phyloP scores from a whole-genome alignment of 1,284 basidiomycete species.

The Kalmanozyma brasiliensis region DNA sequence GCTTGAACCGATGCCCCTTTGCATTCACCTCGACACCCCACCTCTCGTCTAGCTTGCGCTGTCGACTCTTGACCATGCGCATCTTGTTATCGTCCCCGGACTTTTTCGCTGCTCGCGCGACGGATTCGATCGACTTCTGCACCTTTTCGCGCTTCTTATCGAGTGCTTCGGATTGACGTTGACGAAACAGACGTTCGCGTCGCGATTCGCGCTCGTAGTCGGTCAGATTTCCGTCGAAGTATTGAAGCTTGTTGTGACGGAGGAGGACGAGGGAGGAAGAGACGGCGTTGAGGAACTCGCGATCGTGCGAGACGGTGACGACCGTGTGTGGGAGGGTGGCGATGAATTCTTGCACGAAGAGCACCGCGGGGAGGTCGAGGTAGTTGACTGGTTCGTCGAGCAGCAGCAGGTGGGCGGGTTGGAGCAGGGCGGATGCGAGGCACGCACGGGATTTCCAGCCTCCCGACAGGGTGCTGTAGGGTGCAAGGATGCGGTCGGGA shows the following conservation, averaged over 20 bases:
- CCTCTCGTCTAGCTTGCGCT: conserved; percentile 76
- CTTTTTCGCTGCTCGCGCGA: conserved; percentile 72
- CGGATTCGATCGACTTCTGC: conserved; percentile 71
- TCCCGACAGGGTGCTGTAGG: conserved; percentile 74
- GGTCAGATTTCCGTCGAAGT: conserved; percentile 75
- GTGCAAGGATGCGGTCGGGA: conserved; percentile 71
- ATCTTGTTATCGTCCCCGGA: conserved; percentile 76
- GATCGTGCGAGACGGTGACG: conserved; percentile 77
- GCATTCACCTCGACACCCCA: conserved; percentile 72
- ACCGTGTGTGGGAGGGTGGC: conserved; percentile 71
- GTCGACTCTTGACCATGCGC: conserved; percentile 73
- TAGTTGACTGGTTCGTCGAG: conserved; percentile 71
- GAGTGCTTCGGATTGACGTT: conserved; percentile 72
- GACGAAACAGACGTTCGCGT: conserved; percentile 72
- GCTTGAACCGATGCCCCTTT: conserved; percentile 74
- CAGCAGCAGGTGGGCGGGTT: conserved; percentile 70
- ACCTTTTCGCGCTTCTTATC: conserved; percentile 73
- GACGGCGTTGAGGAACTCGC: conserved; percentile 76
- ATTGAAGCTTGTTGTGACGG: conserved; percentile 73
- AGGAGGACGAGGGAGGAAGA: conserved; percentile 78
- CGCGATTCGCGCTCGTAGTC: conserved; percentile 73
- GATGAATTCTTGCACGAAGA: conserved; percentile 74
- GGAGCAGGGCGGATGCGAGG: conserved; percentile 70
- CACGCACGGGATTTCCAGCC: conserved; percentile 77
- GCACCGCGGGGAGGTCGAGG: conserved; percentile 67